Evolutionary conservation across 176 grass and related monocot species (phyloP).

Genomic region (Aechmea fasciata): DNA sequence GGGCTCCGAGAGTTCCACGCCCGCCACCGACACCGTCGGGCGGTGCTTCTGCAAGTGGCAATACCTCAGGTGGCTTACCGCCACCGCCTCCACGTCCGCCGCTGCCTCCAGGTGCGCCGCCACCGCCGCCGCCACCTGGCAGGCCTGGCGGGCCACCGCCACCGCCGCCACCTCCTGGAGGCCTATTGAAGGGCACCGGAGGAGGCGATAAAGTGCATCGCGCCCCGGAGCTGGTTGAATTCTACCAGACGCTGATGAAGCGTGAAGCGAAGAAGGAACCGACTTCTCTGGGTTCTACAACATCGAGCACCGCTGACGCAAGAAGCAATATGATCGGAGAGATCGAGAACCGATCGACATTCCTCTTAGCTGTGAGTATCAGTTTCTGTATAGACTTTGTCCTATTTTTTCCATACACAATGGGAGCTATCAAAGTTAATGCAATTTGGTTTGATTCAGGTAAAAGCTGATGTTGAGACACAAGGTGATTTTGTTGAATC

Average conservation of each 20-base stretch:
- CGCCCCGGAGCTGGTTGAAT: conserved; percentile 77
- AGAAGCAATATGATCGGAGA: conserved; percentile 92
- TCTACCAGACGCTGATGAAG: conserved; percentile 96
- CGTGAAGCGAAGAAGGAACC: conserved; percentile 79
- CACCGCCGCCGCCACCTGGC: conserved; percentile 53
- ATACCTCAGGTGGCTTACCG: neutral
- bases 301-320: conserved; percentile 55
- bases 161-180: conserved; percentile 41
- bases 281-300: conserved; percentile 34
- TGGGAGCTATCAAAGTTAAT: too few species aligned
- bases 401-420: too few species aligned
- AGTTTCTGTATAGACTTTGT: neutral
- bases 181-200: conserved; percentile 7
- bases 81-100: conserved; percentile 12
- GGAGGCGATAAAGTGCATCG: conserved; percentile 77
- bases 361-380: conserved; percentile 84
- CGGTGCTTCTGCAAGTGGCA: conserved; percentile 27
- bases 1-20: conserved; percentile 66
- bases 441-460: conserved; percentile 30
- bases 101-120: conserved; percentile 46
- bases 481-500: conserved; percentile 86
- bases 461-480: conserved; percentile 95
- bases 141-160: conserved; percentile 40
- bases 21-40: conserved; percentile 55
- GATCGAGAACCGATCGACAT: conserved; percentile 85